These are phyloP conservation scores for Arabidopsis lyrata DNA, from an alignment of 441 rosid genomes.

Conservation along the genomic window DNA sequence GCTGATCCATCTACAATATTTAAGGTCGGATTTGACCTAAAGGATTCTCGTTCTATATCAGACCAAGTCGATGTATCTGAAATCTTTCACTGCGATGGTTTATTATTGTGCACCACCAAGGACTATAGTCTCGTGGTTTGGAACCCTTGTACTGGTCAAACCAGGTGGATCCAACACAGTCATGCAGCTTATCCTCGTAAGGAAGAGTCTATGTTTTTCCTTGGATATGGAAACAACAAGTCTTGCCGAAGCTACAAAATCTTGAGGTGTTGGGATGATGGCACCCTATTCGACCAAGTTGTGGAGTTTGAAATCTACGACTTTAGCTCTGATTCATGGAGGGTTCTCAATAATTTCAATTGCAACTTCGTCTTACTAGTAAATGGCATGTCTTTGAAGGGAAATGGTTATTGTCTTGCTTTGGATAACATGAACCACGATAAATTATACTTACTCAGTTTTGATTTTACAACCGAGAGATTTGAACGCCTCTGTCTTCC, in stretches of 20 bases:
- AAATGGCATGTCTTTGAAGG: background rate
- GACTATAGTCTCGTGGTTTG: background rate
- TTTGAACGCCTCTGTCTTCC: background rate
- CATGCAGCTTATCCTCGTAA: too few species aligned
- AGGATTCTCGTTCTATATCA: background rate
- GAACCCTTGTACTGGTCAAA: constrained; percentile 14
- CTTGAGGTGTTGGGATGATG: background rate
- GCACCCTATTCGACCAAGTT: background rate
- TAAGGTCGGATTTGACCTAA: background rate
- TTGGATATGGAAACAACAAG: background rate
- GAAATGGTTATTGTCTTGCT: background rate
- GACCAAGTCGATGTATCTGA: background rate
- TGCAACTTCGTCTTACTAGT: background rate
- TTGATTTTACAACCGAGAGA: background rate
- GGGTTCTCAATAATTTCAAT: background rate
- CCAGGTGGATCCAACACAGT: background rate
- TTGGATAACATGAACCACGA: background rate
- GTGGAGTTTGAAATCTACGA: background rate
- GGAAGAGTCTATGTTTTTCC: background rate
- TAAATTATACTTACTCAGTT: background rate
- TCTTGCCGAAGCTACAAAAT: background rate
- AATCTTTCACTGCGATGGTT: background rate
- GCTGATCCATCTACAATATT: background rate
- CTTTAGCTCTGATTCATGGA: background rate
- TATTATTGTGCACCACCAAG: background rate